Percentiles rank a stretch among this genome's conserved stretches.
Evolutionary conservation across 2,329 filamentous ascomycete genomes (phyloP).

Genomic region (Penicillium digitatum): DNA sequence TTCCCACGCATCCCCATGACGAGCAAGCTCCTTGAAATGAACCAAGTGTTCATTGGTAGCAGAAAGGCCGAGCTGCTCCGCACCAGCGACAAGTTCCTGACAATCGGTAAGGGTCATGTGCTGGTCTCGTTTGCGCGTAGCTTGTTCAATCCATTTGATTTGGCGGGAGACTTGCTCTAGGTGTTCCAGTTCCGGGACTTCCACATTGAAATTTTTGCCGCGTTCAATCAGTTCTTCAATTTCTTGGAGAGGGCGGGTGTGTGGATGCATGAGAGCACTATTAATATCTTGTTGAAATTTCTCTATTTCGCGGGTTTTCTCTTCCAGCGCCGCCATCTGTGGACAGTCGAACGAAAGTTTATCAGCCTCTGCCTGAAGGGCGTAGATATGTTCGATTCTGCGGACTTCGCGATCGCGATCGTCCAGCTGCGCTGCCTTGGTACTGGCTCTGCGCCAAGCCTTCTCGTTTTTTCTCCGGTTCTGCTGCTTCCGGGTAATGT

Average conservation of each 20-base stretch:
- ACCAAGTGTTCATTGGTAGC: constrained; percentile 74
- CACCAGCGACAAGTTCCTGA: constrained; percentile 70
- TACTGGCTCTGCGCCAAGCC: constrained; percentile 68
- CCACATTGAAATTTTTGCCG: constrained; percentile 83
- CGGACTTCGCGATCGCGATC: constrained; percentile 79
- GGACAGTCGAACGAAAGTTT: constrained; percentile 88
- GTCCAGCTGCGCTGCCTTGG: constrained; percentile 74
- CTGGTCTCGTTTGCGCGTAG: constrained; percentile 61
- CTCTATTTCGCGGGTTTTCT: constrained; percentile 79
- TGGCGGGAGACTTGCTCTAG: constrained; percentile 78
- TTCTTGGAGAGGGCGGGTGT: constrained; percentile 62
- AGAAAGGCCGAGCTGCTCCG: constrained; percentile 70
- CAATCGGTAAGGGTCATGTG: constrained; percentile 75
- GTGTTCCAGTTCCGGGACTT: constrained; percentile 80
- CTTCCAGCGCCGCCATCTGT: constrained; percentile 79
- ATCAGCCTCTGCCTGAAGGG: constrained; percentile 77
- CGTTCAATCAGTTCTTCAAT: constrained; percentile 89
- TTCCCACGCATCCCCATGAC: constrained; percentile 82
- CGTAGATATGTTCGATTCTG: constrained; percentile 82
- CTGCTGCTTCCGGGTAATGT: constrained; percentile 95
- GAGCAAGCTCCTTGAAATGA: constrained; percentile 70
- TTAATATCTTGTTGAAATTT: constrained; percentile 76
- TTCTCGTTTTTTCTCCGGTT: constrained; percentile 94
- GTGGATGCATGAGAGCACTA: constrained; percentile 63
- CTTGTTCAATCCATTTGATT: constrained; percentile 82